Conservation (phyloP, 768 basidiomycete genomes). For the Rhizopogon vulgaris region DNA sequence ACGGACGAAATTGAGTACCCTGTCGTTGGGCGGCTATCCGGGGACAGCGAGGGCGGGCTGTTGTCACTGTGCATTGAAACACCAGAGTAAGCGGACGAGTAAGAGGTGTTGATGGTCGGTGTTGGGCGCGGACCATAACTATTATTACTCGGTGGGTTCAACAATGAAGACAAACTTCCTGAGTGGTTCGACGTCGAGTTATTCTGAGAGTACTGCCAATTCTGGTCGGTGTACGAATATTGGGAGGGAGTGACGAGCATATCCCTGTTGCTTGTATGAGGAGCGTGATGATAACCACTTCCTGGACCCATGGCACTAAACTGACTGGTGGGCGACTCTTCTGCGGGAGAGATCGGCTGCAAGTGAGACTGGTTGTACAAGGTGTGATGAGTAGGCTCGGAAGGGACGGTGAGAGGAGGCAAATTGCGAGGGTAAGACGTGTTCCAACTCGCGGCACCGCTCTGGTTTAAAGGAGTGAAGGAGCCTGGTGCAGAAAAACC, state of each 20-base stretch:
- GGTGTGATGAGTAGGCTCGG: slow-evolving; percentile 53
- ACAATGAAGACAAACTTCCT: slow-evolving; percentile 68
- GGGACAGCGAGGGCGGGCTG: slow-evolving; percentile 67
- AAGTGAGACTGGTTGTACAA: slow-evolving; percentile 57
- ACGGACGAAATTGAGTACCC: slow-evolving; percentile 84
- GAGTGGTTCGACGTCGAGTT: slow-evolving; percentile 58
- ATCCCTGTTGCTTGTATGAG: slow-evolving; percentile 25
- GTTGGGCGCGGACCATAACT: slow-evolving; percentile 46
- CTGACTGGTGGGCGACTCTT: slow-evolving; percentile 55
- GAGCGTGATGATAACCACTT: slow-evolving; percentile 21
- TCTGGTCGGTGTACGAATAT: slow-evolving; percentile 61
- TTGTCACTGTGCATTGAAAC: slow-evolving; percentile 65
- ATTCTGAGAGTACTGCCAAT: slow-evolving; percentile 44
- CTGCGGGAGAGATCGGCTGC: slow-evolving; percentile 63
- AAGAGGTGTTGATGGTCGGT: slow-evolving; percentile 69
- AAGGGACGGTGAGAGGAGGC: slow-evolving; percentile 80
- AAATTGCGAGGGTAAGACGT: slow-evolving; percentile 50
- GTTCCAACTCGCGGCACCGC: slow-evolving; percentile 52
- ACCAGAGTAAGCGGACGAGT: slow-evolving; percentile 58
- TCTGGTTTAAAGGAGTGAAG: slow-evolving; percentile 65
- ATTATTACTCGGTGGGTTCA: slow-evolving; percentile 56
- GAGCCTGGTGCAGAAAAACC: slow-evolving; percentile 83
- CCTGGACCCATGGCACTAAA: slow-evolving; percentile 34
- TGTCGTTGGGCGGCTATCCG: slow-evolving; percentile 80
- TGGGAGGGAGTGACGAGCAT: slow-evolving; percentile 44